phyloP scores from a whole-genome alignment of 139 green algal species.

The Haematococcus lacustris region DNA sequence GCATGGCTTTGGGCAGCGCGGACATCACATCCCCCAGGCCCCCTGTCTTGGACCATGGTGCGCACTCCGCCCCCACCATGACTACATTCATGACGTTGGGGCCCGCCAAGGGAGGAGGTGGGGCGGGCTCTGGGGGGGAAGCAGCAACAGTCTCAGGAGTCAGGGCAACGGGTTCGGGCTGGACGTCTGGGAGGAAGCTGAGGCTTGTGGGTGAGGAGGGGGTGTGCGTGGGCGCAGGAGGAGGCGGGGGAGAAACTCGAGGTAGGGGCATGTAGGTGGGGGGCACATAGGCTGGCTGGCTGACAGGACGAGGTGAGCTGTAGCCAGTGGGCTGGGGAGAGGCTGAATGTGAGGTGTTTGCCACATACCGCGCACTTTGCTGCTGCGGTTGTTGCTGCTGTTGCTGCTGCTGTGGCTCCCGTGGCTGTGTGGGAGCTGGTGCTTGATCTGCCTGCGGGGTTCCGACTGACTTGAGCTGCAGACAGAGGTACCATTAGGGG shows the following conservation, averaged over 20 bases:
- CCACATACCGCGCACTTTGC: neutral
- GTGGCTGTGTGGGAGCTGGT: neutral
- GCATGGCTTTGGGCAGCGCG: conserved; percentile 85
- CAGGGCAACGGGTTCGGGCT: neutral
- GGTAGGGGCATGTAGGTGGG: neutral
- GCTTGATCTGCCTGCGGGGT: neutral
- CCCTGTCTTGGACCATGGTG: conserved; percentile 94
- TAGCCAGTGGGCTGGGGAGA: no score
- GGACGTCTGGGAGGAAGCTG: no score
- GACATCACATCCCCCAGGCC: conserved; percentile 94
- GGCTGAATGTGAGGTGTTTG: no score
- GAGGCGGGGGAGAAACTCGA: neutral
- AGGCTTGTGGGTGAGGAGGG: neutral
- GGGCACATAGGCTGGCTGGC: neutral
- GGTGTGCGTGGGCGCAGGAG: neutral
- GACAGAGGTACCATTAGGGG: no score
- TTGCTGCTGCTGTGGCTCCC: neutral
- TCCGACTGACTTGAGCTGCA: no score
- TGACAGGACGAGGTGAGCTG: no score
- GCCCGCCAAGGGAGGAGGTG: conserved; percentile 22
- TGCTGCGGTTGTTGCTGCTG: neutral
- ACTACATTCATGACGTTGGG: conserved; percentile 88
- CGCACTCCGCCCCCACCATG: conserved; percentile 92
- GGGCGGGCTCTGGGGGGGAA: neutral
- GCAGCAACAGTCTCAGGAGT: conserved; percentile 1